Conservation (phyloP, 2,329 filamentous ascomycete genomes). For the Sporothrix dimorphospora region DNA sequence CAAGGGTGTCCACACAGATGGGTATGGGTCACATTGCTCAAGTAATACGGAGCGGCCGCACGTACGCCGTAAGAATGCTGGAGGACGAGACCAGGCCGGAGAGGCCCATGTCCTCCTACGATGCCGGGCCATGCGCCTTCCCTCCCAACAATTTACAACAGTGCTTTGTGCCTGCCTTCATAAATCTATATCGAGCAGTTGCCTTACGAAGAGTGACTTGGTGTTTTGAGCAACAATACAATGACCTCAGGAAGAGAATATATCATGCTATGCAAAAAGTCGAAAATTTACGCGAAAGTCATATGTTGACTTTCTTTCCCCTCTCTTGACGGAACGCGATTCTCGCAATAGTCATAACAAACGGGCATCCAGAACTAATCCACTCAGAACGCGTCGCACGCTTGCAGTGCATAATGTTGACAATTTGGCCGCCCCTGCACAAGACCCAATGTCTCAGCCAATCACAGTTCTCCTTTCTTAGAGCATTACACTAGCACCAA, state of each 20-base stretch:
- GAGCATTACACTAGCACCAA: slow-evolving; percentile 16
- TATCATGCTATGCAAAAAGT: not conserved
- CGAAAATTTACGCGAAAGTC: not conserved
- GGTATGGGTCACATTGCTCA: slow-evolving; percentile 19
- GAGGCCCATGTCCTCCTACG: slow-evolving; percentile 14
- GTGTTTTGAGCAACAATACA: too few species aligned
- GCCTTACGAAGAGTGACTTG: not conserved
- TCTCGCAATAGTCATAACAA: slow-evolving; percentile 1
- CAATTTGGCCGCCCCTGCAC: slow-evolving; percentile 25
- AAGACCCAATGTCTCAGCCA: slow-evolving; percentile 2
- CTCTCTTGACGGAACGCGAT: slow-evolving; percentile 8
- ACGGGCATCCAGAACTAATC: not conserved
- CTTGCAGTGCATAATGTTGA: slow-evolving; percentile 28
- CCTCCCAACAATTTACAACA: not conserved
- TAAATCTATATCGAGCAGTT: not conserved
- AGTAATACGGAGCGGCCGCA: slow-evolving; percentile 21
- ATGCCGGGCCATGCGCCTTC: not conserved
- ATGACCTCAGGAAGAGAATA: too few species aligned
- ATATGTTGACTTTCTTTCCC: not conserved
- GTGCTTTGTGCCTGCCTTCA: not conserved
- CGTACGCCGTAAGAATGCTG: slow-evolving; percentile 6
- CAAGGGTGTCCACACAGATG: slow-evolving; percentile 16
- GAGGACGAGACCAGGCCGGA: not conserved
- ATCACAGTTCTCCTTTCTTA: not conserved
- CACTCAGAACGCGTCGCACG: slow-evolving; percentile 24